Base-by-base conservation (phyloP, 2,329 filamentous ascomycete species). In the Aaosphaeria pasadenensis region DNA sequence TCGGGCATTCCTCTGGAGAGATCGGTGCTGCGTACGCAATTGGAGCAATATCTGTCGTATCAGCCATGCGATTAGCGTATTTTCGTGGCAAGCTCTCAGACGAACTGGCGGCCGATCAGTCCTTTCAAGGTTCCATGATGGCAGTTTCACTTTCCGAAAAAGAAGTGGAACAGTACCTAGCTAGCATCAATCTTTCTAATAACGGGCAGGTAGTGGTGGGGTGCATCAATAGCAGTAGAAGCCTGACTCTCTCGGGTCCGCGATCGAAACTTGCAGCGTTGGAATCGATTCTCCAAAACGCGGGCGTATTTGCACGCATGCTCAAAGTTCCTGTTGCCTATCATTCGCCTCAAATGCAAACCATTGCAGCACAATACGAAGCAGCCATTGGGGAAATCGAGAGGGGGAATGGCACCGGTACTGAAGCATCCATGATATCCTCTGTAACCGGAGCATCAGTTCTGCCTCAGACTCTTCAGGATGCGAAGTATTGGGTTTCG, bases 211-310 rank as follows among this genome's bases (percentile, higher is more conserved):
- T 40, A 40, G 4, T 13, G 35, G 31, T 52, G 28, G 57, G 56
- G 11, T 55, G 52, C 32, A 51, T 57, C 36, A 77, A 77, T 52
- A 65, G 64, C 5, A 63, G 71, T 1, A 40, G 51, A 0, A 72
- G 64, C 41, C 55, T 75, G 4, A 77, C 74, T 0, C 38, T 77
- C 2, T 74, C 72, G 9, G 74, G 75, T 1, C 68, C 75, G 47
- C 9, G n/a, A 36, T 42, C 44, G 0, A 60, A 67, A 48, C 67
- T 63, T 4, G 63, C 39, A 11, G 9, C n/a, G n/a, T 36, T 36
- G n/a, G 33, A 36, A 9, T 2, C 17, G 17, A 24, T 24, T 24
- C 17, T 24, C 17, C 17, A 24, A 36, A 36, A 9, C 33, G n/a
- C 13, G 53, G 61, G 4, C 64, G 64, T 7, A 75, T 75, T 48